Evolutionary conservation across 139 green algal species (phyloP).

Genomic region (Protoeuglena noctilucae): DNA sequence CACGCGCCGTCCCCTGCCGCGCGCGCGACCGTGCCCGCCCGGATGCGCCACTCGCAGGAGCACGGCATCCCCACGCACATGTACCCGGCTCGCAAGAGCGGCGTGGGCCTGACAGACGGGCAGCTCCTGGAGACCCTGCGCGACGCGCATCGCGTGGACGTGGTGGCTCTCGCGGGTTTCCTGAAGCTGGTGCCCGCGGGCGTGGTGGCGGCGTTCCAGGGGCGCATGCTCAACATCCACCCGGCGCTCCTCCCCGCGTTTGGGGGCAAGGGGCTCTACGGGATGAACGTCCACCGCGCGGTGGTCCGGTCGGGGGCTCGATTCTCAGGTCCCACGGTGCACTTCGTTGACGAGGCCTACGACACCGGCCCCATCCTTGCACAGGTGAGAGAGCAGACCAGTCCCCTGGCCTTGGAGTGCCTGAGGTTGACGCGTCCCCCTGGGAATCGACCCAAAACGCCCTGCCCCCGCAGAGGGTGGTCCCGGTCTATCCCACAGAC

Average conservation of each 20-base stretch:
- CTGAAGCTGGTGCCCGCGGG: conserved; percentile 68
- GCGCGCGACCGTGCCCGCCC: too few species aligned
- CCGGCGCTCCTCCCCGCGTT: conserved; percentile 90
- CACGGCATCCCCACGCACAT: conserved; percentile 53
- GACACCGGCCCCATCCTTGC: conserved; percentile 88
- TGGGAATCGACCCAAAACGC: too few species aligned
- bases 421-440: too few species aligned
- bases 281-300: conserved; percentile 69
- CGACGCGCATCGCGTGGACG: conserved; percentile 30
- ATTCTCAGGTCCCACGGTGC: conserved; percentile 61
- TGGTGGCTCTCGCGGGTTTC: conserved; percentile 84
- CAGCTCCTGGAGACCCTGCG: conserved; percentile 34
- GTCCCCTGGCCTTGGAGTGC: too few species aligned
- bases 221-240: conserved; percentile 95
- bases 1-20: too few species aligned
- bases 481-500: conserved; percentile 72
- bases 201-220: conserved; percentile 53
- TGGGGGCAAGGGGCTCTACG: conserved; percentile 89
- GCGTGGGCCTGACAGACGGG: conserved; percentile 12
- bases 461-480: conserved; percentile 48
- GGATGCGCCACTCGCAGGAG: too few species aligned
- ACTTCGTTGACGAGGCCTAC: conserved; percentile 97
- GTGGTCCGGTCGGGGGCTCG: conserved; percentile 77
- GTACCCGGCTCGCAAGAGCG: conserved; percentile 52
- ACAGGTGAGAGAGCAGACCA: too few species aligned